Base-by-base conservation (phyloP, 2,329 filamentous ascomycete genomes). In the Botrytis aclada region DNA sequence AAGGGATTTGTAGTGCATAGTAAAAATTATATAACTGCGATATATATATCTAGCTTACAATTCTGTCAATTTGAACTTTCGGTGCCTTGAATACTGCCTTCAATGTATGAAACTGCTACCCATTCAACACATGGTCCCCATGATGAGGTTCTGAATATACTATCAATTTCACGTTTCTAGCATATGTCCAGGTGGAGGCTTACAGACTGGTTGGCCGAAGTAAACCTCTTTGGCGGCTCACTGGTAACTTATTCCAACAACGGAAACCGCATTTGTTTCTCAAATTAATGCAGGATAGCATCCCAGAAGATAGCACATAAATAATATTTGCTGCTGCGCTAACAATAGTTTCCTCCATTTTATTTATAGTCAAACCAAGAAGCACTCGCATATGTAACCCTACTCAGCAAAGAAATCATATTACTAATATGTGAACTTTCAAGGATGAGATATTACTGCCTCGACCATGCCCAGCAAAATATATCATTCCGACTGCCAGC, bases 91-190 rank as follows among this genome's bases (percentile, higher is more conserved):
- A 51, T 51, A 51, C 25, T 51, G 12, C 12, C 7, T 16, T 0
- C 4, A 51, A 51, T 14, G 12, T 2, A 1, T 51, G n/a, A n/a
- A 2, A n/a, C 47, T 51, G 25, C 47, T n/a, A 25, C 47, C 25
- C 4, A 0, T 16, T n/a, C 1, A 14, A 6, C n/a, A 14, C 22
- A 51, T 14, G 10, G 16, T n/a, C n/a, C 4, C 1, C 14, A 51
- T 51, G 10, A 5, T 51, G 6, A 51, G 12, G 12, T 51, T n/a
- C 47, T n/a, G 47, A 51, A n/a, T 25, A 51, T 6, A 51, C 47
- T 7, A n/a, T n/a, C 5, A 51, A 7, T n/a, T 51, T 14, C 3
- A 14, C 3, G 16, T 7, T 14, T 16, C 5, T n/a, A n/a, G 5
- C 2, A 2, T 7, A n/a, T n/a, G 25, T 2, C 2, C 47, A 16